Evolutionary conservation across 768 basidiomycete species (phyloP).

Genomic region (Boletus subcaerulescens): DNA sequence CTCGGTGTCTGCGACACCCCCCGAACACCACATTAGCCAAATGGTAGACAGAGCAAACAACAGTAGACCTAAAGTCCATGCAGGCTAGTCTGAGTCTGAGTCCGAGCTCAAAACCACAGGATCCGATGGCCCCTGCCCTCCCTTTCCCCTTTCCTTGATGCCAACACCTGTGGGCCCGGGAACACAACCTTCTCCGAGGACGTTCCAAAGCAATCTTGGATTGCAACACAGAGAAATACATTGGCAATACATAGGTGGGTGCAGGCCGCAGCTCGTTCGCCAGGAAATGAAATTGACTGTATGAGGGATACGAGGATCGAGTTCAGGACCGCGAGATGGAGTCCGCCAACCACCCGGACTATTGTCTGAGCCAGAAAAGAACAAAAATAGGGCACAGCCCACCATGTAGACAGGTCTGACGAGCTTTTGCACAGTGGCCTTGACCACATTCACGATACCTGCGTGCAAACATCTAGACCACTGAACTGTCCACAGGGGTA

Average conservation of each 20-base stretch:
- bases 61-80: too few species aligned
- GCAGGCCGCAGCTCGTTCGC: constrained; percentile 55
- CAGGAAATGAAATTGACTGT: constrained; percentile 75
- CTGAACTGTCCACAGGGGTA: not conserved
- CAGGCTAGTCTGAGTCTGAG: too few species aligned
- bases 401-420: constrained; percentile 77
- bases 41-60: too few species aligned
- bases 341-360: constrained; percentile 67
- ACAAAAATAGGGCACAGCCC: not conserved
- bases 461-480: constrained; percentile 63
- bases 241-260: constrained; percentile 71
- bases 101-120: too few species aligned
- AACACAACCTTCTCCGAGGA: constrained; percentile 74
- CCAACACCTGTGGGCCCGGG: constrained; percentile 81
- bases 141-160: too few species aligned
- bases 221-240: constrained; percentile 85
- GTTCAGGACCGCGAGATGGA: constrained; percentile 80
- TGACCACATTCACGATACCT: constrained; percentile 81
- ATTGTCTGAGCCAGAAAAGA: not conserved
- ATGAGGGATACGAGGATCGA: constrained; percentile 56
- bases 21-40: too few species aligned
- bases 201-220: constrained; percentile 67
- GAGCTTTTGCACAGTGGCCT: constrained; percentile 61
- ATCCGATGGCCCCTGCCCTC: too few species aligned
- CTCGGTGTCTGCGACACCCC: too few species aligned